Percentiles rank a stretch among this genome's conserved stretches.
Conservation (phyloP, 257 asterid species). For the Penstemon davidsonii region DNA sequence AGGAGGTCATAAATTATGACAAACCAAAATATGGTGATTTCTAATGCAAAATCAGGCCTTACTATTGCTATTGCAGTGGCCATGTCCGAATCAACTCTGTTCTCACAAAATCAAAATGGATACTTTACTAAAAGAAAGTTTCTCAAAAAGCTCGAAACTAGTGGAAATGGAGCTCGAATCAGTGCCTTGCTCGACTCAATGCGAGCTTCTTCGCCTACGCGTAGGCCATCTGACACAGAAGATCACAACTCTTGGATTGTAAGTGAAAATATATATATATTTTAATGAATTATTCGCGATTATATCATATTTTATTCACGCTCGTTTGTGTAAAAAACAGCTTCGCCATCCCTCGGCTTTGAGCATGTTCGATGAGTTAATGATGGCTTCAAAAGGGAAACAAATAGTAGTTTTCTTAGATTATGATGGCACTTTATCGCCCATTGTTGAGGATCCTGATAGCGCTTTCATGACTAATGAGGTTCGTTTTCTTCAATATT, state of each 20-base stretch:
- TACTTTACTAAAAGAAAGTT: conserved; percentile 36
- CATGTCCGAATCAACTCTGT: conserved; percentile 29
- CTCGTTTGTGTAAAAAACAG: conserved; percentile 32
- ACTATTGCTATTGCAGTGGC: conserved; percentile 32
- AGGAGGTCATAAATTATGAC: conserved; percentile 43
- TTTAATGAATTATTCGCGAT: background rate
- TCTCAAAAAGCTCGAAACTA: conserved; percentile 42
- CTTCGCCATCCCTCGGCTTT: conserved; percentile 66
- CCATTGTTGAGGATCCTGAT: conserved; percentile 79
- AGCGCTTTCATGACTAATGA: conserved; percentile 65
- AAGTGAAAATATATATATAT: background rate
- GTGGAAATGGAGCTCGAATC: conserved; percentile 42
- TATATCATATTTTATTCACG: background rate
- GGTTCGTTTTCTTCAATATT: conserved; percentile 34
- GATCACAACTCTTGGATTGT: conserved; percentile 64
- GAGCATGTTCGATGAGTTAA: conserved; percentile 54
- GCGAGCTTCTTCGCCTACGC: conserved; percentile 74
- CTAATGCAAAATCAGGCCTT: conserved; percentile 43
- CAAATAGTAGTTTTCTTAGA: conserved; percentile 71
- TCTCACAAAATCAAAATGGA: conserved; percentile 30
- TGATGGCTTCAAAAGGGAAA: conserved; percentile 53
- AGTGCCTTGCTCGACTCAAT: conserved; percentile 63
- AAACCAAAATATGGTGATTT: conserved; percentile 49
- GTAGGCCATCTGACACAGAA: conserved; percentile 47
- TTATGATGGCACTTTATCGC: conserved; percentile 82